Conservation (phyloP, 2,329 filamentous ascomycete genomes). For the Pseudogymnoascus sp. region DNA sequence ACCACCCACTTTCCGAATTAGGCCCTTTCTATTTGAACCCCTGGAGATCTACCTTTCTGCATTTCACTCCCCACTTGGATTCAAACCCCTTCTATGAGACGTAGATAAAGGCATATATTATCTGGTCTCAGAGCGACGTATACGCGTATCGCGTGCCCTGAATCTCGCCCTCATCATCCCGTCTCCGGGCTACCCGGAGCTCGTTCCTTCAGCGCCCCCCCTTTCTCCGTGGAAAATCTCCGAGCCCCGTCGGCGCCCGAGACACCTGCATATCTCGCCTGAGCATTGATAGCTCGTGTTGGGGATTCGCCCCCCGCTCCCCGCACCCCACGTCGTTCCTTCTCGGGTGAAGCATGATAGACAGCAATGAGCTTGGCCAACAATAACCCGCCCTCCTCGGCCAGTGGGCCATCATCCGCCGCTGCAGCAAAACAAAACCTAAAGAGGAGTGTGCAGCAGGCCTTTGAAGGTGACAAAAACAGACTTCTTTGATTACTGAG, state of each 20-base stretch:
- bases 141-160: background rate
- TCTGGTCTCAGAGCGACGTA: background rate
- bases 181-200: background rate
- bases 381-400: conserved; percentile 28
- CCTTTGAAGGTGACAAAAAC: conserved; percentile 47
- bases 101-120: background rate
- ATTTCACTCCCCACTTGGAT: background rate
- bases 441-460: conserved; percentile 53
- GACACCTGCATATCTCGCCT: conserved; percentile 1
- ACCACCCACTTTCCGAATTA: background rate
- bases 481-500: conserved; percentile 11
- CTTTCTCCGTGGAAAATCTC: background rate
- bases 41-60: conserved; percentile 5
- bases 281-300: background rate
- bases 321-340: background rate
- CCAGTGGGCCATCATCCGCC: conserved; percentile 25
- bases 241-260: conserved; percentile 3
- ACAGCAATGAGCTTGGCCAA: conserved; percentile 20
- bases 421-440: conserved; percentile 36
- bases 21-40: background rate
- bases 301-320: background rate
- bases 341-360: conserved; percentile 2
- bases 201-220: background rate
- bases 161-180: background rate
- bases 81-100: background rate